A percentile compares a stretch with the other conserved stretches of the same genome.
These are phyloP conservation scores for Mycena venus DNA, from an alignment of 768 basidiomycete genomes.

Conservation along the genomic window DNA sequence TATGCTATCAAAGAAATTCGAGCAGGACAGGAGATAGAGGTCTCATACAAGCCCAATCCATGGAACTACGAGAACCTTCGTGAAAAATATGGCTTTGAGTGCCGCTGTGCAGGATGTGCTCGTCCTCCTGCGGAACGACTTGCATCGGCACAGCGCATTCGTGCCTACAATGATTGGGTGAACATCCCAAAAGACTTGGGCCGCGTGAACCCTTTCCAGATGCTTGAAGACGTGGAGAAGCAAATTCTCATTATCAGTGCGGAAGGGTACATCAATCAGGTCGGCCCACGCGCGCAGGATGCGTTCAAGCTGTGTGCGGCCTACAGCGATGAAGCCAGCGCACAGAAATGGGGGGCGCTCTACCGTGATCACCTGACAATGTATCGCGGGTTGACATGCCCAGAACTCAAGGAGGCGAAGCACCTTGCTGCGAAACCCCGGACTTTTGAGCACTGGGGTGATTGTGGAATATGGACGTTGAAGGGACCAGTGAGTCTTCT, in stretches of 20 bases:
- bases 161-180: slow-evolving; percentile 13
- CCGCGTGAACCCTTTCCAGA: not conserved
- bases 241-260: slow-evolving; percentile 9
- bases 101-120: slow-evolving; percentile 12
- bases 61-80: too few relatives aligned
- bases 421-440: slow-evolving; percentile 1
- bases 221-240: slow-evolving; percentile 1
- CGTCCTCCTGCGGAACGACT: slow-evolving; percentile 1
- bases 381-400: too few relatives aligned
- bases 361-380: slow-evolving; percentile 1
- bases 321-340: slow-evolving; percentile 17
- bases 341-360: slow-evolving; percentile 8
- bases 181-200: not conserved
- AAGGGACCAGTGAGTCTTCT: slow-evolving; percentile 8
- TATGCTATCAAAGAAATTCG: slow-evolving; percentile 21
- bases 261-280: slow-evolving; percentile 12
- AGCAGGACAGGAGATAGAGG: slow-evolving; percentile 21
- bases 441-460: not conserved
- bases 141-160: slow-evolving; percentile 1
- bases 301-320: slow-evolving; percentile 25
- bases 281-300: not conserved
- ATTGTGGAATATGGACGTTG: slow-evolving; percentile 4
- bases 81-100: not conserved
- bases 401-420: too few relatives aligned
- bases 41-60: not conserved